Conservation (phyloP, 164 flowering plant genomes). For the Vitis labrusca region DNA sequence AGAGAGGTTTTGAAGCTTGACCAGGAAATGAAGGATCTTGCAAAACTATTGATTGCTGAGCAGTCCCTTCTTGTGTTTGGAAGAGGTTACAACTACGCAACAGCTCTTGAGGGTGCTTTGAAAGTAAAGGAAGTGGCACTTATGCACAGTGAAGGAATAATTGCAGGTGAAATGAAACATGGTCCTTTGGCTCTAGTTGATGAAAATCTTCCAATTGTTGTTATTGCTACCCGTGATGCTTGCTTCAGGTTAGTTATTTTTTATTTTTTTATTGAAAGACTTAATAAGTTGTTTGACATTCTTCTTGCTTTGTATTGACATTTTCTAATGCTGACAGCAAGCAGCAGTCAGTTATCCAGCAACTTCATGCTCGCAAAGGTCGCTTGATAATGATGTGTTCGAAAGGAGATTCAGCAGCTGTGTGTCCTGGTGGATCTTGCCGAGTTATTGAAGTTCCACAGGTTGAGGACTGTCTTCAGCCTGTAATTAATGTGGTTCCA, state of each 20-base stretch:
- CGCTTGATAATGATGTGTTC: slow-evolving; percentile 90
- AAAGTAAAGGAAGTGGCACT: slow-evolving; percentile 97
- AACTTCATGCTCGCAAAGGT: slow-evolving; percentile 95
- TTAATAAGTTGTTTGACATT: no score
- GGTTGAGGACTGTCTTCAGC: slow-evolving; percentile 95
- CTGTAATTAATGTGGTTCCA: slow-evolving; percentile 88
- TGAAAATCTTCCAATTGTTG: slow-evolving; percentile 89
- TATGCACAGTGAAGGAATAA: slow-evolving; percentile 98
- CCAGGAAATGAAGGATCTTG: slow-evolving; percentile 89
- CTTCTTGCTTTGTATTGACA: slow-evolving; percentile 5
- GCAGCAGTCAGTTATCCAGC: slow-evolving; percentile 98
- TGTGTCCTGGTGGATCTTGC: slow-evolving; percentile 62
- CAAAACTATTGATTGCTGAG: slow-evolving; percentile 67
- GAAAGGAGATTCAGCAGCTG: slow-evolving; percentile 74
- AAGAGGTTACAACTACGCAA: slow-evolving; percentile 96
- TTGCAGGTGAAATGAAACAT: slow-evolving; percentile 99
- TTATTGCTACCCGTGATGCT: slow-evolving; percentile 89
- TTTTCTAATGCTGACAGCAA: slow-evolving; percentile 56
- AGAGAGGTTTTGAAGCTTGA: slow-evolving; percentile 86
- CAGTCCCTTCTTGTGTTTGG: slow-evolving; percentile 97
- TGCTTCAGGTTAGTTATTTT: slow-evolving; percentile 72
- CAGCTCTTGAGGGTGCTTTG: slow-evolving; percentile 93
- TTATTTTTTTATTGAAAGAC: no score
- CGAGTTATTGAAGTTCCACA: slow-evolving; percentile 91
- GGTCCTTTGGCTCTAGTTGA: slow-evolving; percentile 98